Evolutionary conservation across 1,284 basidiomycete species (phyloP).

Genomic region (Irpex sp.): DNA sequence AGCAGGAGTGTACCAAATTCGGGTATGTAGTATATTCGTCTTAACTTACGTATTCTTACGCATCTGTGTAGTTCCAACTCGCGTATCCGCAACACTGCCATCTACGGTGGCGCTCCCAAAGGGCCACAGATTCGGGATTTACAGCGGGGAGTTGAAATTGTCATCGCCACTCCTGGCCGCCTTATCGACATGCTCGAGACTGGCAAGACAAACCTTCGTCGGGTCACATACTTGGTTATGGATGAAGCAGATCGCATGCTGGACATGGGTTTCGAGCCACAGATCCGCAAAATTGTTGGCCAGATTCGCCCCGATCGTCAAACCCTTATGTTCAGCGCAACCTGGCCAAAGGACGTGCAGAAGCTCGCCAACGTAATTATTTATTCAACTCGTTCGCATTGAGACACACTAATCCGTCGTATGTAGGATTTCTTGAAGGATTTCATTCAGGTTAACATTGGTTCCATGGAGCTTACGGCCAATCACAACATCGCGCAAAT

Average conservation of each 20-base stretch:
- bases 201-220: conserved; percentile 93
- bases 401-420: neutral
- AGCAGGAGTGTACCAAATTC: conserved; percentile 98
- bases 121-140: conserved; percentile 98
- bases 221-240: conserved; percentile 97
- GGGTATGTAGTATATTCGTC: conserved; percentile 47
- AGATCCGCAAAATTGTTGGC: conserved; percentile 96
- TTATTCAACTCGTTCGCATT: neutral
- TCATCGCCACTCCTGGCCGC: conserved; percentile 89
- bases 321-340: conserved; percentile 96
- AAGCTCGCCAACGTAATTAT: conserved; percentile 79
- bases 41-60: conserved; percentile 6
- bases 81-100: conserved; percentile 95
- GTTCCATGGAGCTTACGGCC: conserved; percentile 96
- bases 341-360: conserved; percentile 99
- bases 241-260: conserved; percentile 99
- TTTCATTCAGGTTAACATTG: conserved; percentile 98
- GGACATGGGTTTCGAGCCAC: conserved; percentile 99
- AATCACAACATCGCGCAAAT: conserved; percentile 98
- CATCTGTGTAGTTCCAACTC: conserved; percentile 71
- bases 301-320: conserved; percentile 97
- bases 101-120: conserved; percentile 98
- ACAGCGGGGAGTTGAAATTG: conserved; percentile 94
- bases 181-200: conserved; percentile 95
- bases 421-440: conserved; percentile 89